Percentiles rank a stretch among this genome's conserved stretches.
These are phyloP conservation scores for Calonectria pseudoreteaudii DNA, from an alignment of 2,329 filamentous ascomycete species.

Conservation along the genomic window DNA sequence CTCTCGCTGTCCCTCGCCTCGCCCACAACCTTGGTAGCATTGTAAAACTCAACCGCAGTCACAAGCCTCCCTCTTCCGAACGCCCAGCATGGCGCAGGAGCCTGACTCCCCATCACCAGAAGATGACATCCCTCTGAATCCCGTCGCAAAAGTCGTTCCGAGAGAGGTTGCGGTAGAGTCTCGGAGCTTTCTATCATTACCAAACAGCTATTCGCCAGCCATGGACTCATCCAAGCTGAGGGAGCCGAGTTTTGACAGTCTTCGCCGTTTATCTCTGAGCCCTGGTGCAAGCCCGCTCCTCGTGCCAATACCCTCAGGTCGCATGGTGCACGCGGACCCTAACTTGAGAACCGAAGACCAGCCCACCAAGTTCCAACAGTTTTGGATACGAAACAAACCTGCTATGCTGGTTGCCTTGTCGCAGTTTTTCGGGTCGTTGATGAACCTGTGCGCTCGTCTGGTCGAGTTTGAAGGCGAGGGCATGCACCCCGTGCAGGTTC, in stretches of 20 bases:
- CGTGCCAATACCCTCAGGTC: constrained; percentile 34
- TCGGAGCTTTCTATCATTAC: constrained; percentile 26
- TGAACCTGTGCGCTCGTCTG: constrained; percentile 85
- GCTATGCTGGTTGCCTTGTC: constrained; percentile 78
- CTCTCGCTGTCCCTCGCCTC: background rate
- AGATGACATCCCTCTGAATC: constrained; percentile 31
- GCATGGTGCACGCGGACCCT: constrained; percentile 16
- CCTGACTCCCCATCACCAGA: constrained; percentile 32
- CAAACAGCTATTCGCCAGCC: constrained; percentile 27
- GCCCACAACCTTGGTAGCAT: background rate
- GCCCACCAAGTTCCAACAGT: constrained; percentile 42
- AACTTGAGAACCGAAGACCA: constrained; percentile 21
- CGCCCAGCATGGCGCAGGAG: constrained; percentile 29
- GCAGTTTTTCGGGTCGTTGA: constrained; percentile 84
- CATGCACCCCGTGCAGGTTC: constrained; percentile 86
- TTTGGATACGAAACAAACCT: constrained; percentile 77
- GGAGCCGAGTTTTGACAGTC: constrained; percentile 33
- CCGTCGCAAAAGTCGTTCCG: constrained; percentile 28
- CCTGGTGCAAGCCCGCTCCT: constrained; percentile 37
- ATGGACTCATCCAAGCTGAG: constrained; percentile 27
- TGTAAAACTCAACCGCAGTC: background rate
- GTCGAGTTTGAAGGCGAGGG: constrained; percentile 78
- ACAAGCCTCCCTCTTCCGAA: background rate
- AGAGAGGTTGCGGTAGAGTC: constrained; percentile 22
- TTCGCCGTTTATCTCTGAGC: constrained; percentile 38